Evolutionary conservation across 139 green algal genomes (phyloP), one percentile per base, ranked within the genome.

Genomic region (Gonium pectorale): DNA sequence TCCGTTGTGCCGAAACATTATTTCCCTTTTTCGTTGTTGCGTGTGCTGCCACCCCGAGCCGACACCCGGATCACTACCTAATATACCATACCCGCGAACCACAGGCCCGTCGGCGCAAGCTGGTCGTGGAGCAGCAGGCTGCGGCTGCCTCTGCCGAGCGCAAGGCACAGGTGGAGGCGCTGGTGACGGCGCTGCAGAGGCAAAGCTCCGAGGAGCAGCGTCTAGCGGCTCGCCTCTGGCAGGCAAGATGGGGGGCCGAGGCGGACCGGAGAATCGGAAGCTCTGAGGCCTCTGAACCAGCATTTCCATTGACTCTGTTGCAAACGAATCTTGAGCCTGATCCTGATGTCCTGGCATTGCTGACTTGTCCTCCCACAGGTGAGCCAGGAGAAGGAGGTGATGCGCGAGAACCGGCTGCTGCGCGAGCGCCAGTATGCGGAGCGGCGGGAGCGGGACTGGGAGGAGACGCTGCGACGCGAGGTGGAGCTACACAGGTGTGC

Each of bases 351-450:
- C 24, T 59, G 51, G 21, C 51, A 3, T 22, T 59, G 5, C 5
- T 59, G 19, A 8, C 60, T 46, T 70, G 2, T 22, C 11, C 17
- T 70, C 13, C 62, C 82, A 81, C 88, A 93, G 88, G 79, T 95
- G 43, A 63, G 72, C 37, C 90, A 92, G 62, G 91, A 93, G 69
- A 90, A 94, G 84, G 89, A 91, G 78, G 90, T 92, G 46, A 94
- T 96, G 90, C 75, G 84, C 22, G 90, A 90, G 66, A 91, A 94
- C 88, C 90, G 94, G 27, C 38, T 79, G 67, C 70, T 94, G 81
- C 86, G 91, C 0, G 91, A 95, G 81, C 60, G 88, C 79, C 92
- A 95, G 88, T 94, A 95, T 77, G 89, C 88, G 24, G 91, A 92
- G 78, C 88, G 88, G 37, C 83, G 92, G 2, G 91, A 94, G 51